A percentile compares a stretch with the other conserved stretches of the same genome.
Conservation (phyloP, 208 protist genomes). For the Crithidia thermophila region DNA sequence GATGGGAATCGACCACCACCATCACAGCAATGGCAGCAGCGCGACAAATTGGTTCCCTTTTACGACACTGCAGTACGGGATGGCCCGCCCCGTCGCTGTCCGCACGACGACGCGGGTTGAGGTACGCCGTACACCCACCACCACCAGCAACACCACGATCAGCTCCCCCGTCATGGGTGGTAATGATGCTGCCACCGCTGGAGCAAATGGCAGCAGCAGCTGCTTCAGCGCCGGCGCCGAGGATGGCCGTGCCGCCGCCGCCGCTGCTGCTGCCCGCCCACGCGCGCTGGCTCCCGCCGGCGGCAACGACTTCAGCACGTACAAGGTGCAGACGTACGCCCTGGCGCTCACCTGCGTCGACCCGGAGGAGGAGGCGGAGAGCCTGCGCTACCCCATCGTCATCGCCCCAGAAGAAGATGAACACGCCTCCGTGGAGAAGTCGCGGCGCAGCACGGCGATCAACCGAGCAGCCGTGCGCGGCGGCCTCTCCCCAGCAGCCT, state of each 20-base stretch:
- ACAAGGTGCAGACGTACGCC: conserved; percentile 1
- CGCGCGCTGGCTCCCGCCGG: background rate
- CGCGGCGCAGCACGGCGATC: conserved; percentile 1
- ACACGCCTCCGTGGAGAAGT: background rate
- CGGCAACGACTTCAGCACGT: background rate
- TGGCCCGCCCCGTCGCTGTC: conserved; percentile 25
- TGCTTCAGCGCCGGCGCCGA: too few species aligned
- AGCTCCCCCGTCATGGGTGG: background rate
- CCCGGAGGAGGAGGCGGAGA: conserved; percentile 29
- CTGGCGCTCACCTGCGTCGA: conserved; percentile 20
- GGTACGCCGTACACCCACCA: background rate
- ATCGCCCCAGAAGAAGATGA: conserved; percentile 7
- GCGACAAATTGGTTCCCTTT: conserved; percentile 33
- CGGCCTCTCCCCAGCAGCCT: background rate
- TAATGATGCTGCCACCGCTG: too few species aligned
- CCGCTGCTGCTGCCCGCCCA: background rate
- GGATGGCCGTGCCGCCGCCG: too few species aligned
- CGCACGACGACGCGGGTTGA: conserved; percentile 27
- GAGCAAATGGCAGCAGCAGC: too few species aligned
- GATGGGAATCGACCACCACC: background rate
- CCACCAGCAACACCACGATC: background rate
- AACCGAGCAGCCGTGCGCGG: background rate
- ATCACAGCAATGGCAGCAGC: background rate
- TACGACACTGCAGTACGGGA: conserved; percentile 59
- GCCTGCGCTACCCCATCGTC: conserved; percentile 27